These are phyloP conservation scores for Microcyclospora pomicola DNA, from an alignment of 2,329 filamentous ascomycete genomes.

Conservation along the genomic window DNA sequence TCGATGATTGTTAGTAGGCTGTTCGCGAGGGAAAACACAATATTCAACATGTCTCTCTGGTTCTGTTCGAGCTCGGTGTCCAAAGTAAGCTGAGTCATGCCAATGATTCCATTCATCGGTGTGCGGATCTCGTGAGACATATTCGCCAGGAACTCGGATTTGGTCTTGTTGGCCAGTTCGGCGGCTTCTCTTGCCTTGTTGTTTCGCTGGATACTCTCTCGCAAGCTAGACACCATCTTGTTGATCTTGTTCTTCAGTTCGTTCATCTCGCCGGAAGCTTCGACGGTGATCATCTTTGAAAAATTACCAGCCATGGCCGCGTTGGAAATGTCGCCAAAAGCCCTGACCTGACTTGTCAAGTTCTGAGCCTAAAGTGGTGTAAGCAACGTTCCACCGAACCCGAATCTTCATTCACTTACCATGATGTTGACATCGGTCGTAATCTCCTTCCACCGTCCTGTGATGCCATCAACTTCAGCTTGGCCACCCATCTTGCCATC, in stretches of 20 bases:
- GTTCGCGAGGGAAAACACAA: conserved; percentile 92
- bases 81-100: conserved; percentile 91
- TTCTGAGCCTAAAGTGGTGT: conserved; percentile 36
- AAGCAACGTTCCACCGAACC: too few relatives aligned
- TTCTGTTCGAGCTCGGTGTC: conserved; percentile 89
- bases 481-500: conserved; percentile 98
- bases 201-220: conserved; percentile 93
- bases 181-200: conserved; percentile 90
- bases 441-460: conserved; percentile 95
- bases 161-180: conserved; percentile 93
- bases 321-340: conserved; percentile 97
- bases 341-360: conserved; percentile 88
- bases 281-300: conserved; percentile 89
- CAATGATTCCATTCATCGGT: conserved; percentile 94
- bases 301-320: conserved; percentile 94
- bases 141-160: conserved; percentile 95
- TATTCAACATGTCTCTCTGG: conserved; percentile 95
- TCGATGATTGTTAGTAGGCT: conserved; percentile 95
- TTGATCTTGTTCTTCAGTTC: conserved; percentile 99
- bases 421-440: conserved; percentile 94
- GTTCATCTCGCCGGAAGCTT: conserved; percentile 97
- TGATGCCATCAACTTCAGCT: conserved; percentile 82
- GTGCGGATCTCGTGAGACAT: conserved; percentile 99
- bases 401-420: conserved; percentile 20
- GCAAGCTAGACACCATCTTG: conserved; percentile 91